A percentile compares a stretch with the other conserved stretches of the same genome.
Evolutionary conservation across 2,329 filamentous ascomycete genomes (phyloP).

Genomic region (Diaporthe helianthi): DNA sequence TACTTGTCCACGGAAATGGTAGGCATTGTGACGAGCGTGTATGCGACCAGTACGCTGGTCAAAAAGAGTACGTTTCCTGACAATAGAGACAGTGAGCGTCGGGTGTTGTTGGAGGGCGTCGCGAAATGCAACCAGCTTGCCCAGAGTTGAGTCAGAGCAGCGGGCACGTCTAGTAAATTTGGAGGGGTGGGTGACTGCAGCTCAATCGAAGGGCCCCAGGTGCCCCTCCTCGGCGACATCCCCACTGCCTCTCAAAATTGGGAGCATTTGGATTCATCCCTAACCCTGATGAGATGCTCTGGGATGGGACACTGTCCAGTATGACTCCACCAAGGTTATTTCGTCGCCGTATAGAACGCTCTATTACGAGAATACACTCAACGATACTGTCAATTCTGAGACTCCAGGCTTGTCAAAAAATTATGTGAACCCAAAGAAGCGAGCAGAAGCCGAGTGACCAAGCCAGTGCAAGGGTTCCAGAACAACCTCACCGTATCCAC

Average conservation of each 20-base stretch:
- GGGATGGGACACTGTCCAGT: not conserved
- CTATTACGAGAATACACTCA: not conserved
- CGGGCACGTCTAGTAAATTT: slow-evolving; percentile 28
- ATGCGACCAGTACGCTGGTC: slow-evolving; percentile 19
- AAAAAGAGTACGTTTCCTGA: not conserved
- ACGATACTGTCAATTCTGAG: not conserved
- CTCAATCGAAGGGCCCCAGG: not conserved
- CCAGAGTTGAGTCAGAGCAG: slow-evolving; percentile 29
- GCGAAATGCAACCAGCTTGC: slow-evolving; percentile 4
- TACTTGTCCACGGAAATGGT: slow-evolving; percentile 98
- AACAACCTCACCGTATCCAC: not conserved
- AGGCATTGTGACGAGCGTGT: slow-evolving; percentile 71
- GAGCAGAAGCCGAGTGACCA: not conserved
- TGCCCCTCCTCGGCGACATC: not conserved
- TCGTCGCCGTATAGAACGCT: too few relatives aligned
- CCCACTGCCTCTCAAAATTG: not conserved
- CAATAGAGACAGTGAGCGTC: not conserved
- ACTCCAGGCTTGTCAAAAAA: too few relatives aligned
- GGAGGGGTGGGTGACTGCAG: slow-evolving; percentile 27
- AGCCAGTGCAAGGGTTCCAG: not conserved
- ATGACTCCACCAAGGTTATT: not conserved
- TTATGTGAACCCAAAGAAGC: not conserved
- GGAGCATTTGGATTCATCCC: not conserved
- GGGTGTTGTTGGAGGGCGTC: slow-evolving; percentile 5
- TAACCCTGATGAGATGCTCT: slow-evolving; percentile 1